phyloP scores from a whole-genome alignment of 2,329 filamentous ascomycete genomes.

The Periconia sp. region DNA sequence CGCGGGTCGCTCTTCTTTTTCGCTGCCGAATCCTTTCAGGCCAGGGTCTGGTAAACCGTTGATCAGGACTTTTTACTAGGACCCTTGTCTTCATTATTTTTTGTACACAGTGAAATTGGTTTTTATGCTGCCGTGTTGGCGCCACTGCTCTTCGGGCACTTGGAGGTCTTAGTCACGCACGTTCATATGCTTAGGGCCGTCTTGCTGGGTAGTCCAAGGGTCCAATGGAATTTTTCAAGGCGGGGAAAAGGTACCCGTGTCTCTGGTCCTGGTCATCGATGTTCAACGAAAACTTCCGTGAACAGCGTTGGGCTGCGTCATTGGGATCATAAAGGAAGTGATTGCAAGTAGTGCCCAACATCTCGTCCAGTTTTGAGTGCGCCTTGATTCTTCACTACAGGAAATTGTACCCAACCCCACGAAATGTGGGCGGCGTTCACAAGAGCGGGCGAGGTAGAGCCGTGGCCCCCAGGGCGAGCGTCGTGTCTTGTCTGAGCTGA shows the following conservation, averaged over 20 bases:
- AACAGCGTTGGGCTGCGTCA: not conserved
- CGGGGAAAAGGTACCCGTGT: conserved; percentile 3
- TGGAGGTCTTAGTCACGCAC: not conserved
- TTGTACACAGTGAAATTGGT: conserved; percentile 22
- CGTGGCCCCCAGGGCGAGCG: conserved; percentile 1
- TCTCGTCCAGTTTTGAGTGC: conserved; percentile 5
- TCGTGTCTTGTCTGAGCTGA: conserved; percentile 28
- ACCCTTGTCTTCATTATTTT: conserved; percentile 17
- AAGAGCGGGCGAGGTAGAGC: not conserved
- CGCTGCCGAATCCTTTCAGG: conserved; percentile 24
- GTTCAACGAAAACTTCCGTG: not conserved
- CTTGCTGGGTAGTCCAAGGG: conserved; percentile 23
- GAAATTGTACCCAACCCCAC: conserved; percentile 2
- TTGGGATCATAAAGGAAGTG: not conserved
- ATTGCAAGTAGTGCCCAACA: not conserved
- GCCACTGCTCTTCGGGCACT: not conserved
- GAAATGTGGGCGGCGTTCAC: not conserved
- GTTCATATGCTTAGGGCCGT: conserved; percentile 10
- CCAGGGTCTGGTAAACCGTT: conserved; percentile 20
- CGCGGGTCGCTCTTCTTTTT: conserved; percentile 10
- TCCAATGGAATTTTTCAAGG: not conserved
- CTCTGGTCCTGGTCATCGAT: conserved; percentile 10
- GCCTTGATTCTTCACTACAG: conserved; percentile 12
- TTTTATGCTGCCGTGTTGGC: conserved; percentile 25
- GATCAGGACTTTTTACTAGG: conserved; percentile 16